Evolutionary conservation across 345 rosid species (phyloP), one percentile per base, ranked within the genome.

Genomic region (Erodium maritimum): DNA sequence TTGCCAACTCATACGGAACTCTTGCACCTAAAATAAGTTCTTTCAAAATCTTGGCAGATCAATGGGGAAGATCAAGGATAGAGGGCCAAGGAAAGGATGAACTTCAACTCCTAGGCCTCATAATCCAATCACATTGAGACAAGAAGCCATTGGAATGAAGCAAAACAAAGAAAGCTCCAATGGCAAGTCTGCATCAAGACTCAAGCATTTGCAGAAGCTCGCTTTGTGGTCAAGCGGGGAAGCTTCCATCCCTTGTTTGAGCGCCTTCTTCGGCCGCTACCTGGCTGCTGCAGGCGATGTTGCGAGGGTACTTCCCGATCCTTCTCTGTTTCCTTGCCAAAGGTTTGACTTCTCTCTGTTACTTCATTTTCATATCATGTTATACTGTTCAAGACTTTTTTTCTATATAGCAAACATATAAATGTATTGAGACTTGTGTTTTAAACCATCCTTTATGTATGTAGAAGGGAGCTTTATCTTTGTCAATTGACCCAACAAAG

Each of bases 151-250:
- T 11, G 86, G 80, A 9, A 66, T 63, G 56, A 67, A 65, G 67
- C 83, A 62, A 52, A 29, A 60, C 23, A 61, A 68, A 55, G 69
- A 66, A 23, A 67, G 56, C n/a, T 18, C 72, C 0, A 77, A 68
- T 42, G 58, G 71, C 19, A 86, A 75, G 63, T 81, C 85, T 8
- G 60, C 64, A 21, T 56, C 84, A 48, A 83, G 77, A 73, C 78
- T 83, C 5, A 81, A 86, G 3, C 91, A 91, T 77, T 66, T 88
- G 69, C 82, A 72, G 68, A 79, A 70, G 23, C 77, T 91, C 12
- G 90, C 96, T 10, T 59, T 70, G 16, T 91, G 93, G 96, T 65
- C 85, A n/a, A 62, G 65, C 20, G 69, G 71, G 17, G 84, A 81
- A 54, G 82, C 76, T 56, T 73, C 88, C 1, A 61, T 75, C 10